Conservation (phyloP, 805 yeast species). For the Saccharomycopsis fodiens region DNA sequence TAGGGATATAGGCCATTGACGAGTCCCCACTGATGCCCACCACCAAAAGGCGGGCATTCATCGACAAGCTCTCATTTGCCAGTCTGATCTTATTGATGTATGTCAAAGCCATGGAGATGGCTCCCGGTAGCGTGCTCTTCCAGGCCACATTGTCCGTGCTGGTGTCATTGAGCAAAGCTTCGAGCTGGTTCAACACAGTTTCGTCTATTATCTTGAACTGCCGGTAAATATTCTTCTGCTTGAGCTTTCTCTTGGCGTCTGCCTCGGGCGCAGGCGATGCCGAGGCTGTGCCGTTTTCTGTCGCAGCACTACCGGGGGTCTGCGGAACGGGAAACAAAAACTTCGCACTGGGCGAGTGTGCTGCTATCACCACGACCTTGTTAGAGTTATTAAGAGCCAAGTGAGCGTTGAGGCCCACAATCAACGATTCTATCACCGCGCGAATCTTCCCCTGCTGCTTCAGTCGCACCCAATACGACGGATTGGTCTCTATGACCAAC, state of each 20-base stretch:
- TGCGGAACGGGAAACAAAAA: slow-evolving; percentile 55
- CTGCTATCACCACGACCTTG: slow-evolving; percentile 72
- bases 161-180: slow-evolving; percentile 35
- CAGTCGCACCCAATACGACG: slow-evolving; percentile 38
- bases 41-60: slow-evolving; percentile 61
- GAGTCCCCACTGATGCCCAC: slow-evolving; percentile 66
- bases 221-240: slow-evolving; percentile 64
- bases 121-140: slow-evolving; percentile 59
- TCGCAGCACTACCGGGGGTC: slow-evolving; percentile 2
- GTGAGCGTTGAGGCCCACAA: slow-evolving; percentile 83
- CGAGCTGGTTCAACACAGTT: slow-evolving; percentile 52
- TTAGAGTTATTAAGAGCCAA: slow-evolving; percentile 78
- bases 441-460: slow-evolving; percentile 37
- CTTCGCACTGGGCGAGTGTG: slow-evolving; percentile 61
- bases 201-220: slow-evolving; percentile 79
- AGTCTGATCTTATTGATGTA: slow-evolving; percentile 64
- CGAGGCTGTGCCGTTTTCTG: slow-evolving; percentile 1
- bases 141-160: slow-evolving; percentile 23
- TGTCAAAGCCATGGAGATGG: slow-evolving; percentile 73
- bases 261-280: slow-evolving; percentile 8
- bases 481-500: slow-evolving; percentile 71
- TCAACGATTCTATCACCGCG: slow-evolving; percentile 54
- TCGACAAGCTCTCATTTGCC: slow-evolving; percentile 34
- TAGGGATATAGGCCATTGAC: slow-evolving; percentile 77
- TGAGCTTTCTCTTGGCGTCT: slow-evolving; percentile 3